These are phyloP conservation scores for Coniochaeta sp. DNA, from an alignment of 2,329 filamentous ascomycete genomes.

Conservation along the genomic window DNA sequence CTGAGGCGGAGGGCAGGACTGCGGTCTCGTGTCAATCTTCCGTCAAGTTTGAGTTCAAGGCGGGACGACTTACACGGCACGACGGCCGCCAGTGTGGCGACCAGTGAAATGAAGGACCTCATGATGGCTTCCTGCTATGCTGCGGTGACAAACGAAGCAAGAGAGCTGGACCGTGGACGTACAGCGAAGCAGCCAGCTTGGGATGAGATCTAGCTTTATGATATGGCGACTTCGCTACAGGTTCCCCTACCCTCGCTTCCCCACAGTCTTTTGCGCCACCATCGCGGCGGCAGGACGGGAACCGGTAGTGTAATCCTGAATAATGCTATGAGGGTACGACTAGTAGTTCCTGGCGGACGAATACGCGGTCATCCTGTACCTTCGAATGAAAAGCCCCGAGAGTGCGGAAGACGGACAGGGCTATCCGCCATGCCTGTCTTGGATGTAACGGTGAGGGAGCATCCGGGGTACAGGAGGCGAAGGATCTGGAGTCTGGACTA, in stretches of 20 bases:
- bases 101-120: slow-evolving; percentile 14
- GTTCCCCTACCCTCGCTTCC: neutral
- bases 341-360: neutral
- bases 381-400: neutral
- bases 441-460: slow-evolving; percentile 6
- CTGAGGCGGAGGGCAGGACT: slow-evolving; percentile 16
- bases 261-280: neutral
- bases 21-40: neutral
- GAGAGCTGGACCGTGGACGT: neutral
- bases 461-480: slow-evolving; percentile 9
- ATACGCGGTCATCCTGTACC: neutral
- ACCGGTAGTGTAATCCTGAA: slow-evolving; percentile 1
- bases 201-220: neutral
- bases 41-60: no score
- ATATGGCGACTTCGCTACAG: neutral
- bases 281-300: neutral
- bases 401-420: neutral
- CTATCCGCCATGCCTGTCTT: neutral
- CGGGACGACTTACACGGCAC: slow-evolving; percentile 15
- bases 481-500: no score
- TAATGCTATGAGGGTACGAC: neutral
- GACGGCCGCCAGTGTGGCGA: slow-evolving; percentile 15
- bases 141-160: neutral
- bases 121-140: slow-evolving; percentile 10
- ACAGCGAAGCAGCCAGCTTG: neutral